These are phyloP conservation scores for Ceratocystis ficicola DNA, from an alignment of 2,329 filamentous ascomycete species.

Conservation along the genomic window DNA sequence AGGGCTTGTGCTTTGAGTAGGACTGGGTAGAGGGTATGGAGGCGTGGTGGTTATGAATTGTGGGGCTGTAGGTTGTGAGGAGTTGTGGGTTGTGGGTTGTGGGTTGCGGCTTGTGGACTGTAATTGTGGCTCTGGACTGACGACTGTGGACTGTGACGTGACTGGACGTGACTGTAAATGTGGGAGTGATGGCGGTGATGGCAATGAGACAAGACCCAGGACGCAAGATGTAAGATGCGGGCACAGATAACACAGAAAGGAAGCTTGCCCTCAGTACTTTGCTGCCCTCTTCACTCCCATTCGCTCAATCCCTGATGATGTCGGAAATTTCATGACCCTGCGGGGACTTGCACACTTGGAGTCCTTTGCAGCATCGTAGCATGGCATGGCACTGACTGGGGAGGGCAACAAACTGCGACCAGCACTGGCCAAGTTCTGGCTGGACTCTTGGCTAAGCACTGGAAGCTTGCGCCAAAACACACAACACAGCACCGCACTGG, in stretches of 20 bases:
- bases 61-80: no score
- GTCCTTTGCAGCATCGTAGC: not conserved
- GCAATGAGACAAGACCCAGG: no score
- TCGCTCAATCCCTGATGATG: not conserved
- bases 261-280: no score
- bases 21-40: not conserved
- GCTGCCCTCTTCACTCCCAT: not conserved
- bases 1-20: not conserved
- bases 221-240: no score
- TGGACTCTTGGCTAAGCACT: not conserved
- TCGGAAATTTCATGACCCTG: not conserved
- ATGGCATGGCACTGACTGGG: not conserved
- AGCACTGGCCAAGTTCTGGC: conserved; percentile 2
- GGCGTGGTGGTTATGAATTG: not conserved
- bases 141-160: no score
- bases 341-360: not conserved
- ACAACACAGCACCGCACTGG: not conserved
- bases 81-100: no score
- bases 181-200: no score
- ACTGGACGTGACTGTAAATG: no score
- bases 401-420: not conserved
- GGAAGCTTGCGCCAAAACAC: not conserved
- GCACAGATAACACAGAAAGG: no score
- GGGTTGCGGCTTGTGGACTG: no score
- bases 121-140: no score